Conservation (phyloP, 176 grass and related monocot species). For the Thalia dealbata region DNA sequence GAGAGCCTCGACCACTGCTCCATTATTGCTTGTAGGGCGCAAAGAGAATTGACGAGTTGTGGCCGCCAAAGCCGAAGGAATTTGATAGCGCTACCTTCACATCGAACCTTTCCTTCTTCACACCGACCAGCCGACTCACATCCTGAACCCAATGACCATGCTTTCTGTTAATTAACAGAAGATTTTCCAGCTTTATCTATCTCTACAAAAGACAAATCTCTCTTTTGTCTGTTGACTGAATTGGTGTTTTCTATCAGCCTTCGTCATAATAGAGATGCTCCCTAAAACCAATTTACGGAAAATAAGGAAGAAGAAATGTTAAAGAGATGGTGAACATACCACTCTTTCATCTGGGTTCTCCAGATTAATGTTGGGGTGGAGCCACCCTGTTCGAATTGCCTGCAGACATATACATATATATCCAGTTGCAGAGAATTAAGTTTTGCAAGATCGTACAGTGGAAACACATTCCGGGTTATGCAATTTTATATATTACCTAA, state of each 20-base stretch:
- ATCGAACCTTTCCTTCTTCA: slow-evolving; percentile 76
- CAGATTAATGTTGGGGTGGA: slow-evolving; percentile 98
- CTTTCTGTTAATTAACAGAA: not conserved
- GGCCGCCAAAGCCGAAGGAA: slow-evolving; percentile 94
- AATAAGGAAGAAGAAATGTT: not conserved
- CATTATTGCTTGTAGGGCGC: slow-evolving; percentile 50
- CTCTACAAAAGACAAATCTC: no score
- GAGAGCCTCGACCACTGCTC: no score
- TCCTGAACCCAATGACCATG: slow-evolving; percentile 46
- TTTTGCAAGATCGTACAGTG: not conserved
- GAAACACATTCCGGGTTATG: no score
- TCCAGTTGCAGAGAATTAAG: not conserved
- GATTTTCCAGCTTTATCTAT: no score
- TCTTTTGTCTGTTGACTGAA: no score
- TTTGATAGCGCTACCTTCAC: slow-evolving; percentile 88
- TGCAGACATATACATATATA: not conserved
- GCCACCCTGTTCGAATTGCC: slow-evolving; percentile 98
- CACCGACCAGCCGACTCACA: slow-evolving; percentile 44
- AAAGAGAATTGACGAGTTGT: slow-evolving; percentile 98
- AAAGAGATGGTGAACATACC: slow-evolving; percentile 42
- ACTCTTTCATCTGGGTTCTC: slow-evolving; percentile 76
- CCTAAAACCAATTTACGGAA: not conserved
- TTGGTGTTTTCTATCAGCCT: no score
- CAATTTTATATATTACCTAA: no score
- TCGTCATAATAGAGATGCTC: not conserved